Percentiles rank a stretch among this genome's conserved stretches.
phyloP scores from a whole-genome alignment of 371 early-diverging fungal species.

The Lichtheimia corymbifera region DNA sequence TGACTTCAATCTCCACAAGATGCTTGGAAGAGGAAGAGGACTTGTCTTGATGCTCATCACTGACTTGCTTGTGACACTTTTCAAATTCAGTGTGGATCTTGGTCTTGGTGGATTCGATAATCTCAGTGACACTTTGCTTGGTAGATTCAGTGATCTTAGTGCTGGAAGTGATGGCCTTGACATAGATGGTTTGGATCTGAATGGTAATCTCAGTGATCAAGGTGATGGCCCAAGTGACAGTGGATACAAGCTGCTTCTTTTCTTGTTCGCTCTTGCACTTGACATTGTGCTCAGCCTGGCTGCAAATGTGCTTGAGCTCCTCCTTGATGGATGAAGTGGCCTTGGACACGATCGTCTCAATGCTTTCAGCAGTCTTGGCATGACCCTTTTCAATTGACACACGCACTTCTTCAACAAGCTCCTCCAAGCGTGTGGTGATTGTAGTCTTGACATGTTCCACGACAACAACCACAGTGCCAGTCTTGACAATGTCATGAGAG shows the following conservation, averaged over 20 bases:
- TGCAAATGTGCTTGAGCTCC: not conserved
- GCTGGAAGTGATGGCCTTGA: not conserved
- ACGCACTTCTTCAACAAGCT: not conserved
- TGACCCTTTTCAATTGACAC: not conserved
- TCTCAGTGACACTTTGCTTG: not conserved
- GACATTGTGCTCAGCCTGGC: not conserved
- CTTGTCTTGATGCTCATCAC: too few species aligned
- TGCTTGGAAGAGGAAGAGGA: not conserved
- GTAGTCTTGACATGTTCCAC: not conserved
- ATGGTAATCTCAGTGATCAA: not conserved
- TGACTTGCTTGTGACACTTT: not conserved
- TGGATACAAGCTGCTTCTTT: not conserved
- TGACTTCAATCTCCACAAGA: not conserved
- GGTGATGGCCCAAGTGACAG: not conserved
- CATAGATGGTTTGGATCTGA: not conserved
- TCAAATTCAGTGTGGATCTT: conserved; percentile 1
- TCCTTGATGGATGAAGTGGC: not conserved
- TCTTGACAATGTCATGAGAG: too few species aligned
- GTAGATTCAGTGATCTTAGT: not conserved
- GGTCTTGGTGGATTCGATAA: not conserved
- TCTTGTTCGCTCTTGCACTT: conserved; percentile 1
- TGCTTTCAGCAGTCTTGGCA: not conserved
- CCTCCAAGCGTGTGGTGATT: not conserved
- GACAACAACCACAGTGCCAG: not conserved
- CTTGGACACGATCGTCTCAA: not conserved